A percentile compares a stretch with the other conserved stretches of the same genome.
Evolutionary conservation across 495 filamentous ascomycete species (phyloP).

Genomic region (Podospora conica): DNA sequence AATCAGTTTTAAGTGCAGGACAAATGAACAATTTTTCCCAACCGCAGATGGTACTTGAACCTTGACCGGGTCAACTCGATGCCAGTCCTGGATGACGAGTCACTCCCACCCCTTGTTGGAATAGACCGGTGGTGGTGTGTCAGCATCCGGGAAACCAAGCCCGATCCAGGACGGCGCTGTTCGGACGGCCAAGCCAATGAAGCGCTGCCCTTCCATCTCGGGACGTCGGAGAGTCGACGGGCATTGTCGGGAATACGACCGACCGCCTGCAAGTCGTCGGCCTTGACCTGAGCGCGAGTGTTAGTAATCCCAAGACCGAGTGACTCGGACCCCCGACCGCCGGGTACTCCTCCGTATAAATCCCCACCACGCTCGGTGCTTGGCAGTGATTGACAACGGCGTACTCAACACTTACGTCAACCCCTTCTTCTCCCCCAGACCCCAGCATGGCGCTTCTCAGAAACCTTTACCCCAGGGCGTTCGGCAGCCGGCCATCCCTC

Average conservation of each 20-base stretch:
- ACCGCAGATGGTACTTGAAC: neutral
- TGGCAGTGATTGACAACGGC: neutral
- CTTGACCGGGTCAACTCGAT: too few species aligned
- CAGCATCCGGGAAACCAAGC: neutral
- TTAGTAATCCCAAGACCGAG: neutral
- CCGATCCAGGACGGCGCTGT: neutral
- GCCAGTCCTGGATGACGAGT: too few species aligned
- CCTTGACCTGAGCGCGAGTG: neutral
- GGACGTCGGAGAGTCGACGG: neutral
- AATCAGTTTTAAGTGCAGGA: neutral
- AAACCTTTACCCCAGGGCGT: constrained; percentile 9
- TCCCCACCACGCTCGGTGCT: neutral
- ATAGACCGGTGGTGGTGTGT: neutral
- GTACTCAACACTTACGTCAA: neutral
- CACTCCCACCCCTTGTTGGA: neutral
- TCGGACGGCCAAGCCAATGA: neutral
- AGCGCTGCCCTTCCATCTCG: neutral
- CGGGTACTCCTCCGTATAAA: neutral
- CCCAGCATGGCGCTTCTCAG: neutral
- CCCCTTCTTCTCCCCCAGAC: neutral
- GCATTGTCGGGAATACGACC: neutral
- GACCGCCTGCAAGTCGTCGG: neutral
- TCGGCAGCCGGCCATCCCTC: neutral
- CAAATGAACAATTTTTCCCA: neutral
- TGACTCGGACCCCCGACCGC: neutral